Base-by-base conservation (phyloP, 75 land plant genomes). In the Azolla pinnata region DNA sequence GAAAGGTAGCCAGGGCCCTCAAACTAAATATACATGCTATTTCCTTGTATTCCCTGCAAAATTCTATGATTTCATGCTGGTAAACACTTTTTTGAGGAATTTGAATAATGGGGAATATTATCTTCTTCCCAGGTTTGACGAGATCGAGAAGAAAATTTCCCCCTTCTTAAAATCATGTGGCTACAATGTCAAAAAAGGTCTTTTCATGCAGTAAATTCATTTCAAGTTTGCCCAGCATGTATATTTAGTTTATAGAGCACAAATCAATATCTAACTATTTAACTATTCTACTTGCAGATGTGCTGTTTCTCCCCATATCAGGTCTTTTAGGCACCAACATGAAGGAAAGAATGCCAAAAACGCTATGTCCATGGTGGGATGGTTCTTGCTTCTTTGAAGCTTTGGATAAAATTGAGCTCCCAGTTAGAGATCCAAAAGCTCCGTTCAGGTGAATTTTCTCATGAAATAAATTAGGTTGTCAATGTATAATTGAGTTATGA, bases 131-230 rank as follows among this genome's bases (percentile, higher is more conserved):
- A 93, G 98, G 71, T 93, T 76, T 79, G 98, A 93, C 72, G 98
- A 93, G 38, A 88, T 93, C 54, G 87, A 85, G 54, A 80, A 82
- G 44, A 91, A 91, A 80, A 84, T 84, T 66, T 29, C 66, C 29
- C 93, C 97, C 4, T 91, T 87, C 45, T 50, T 91, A 32, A 84
- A 55, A 69, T 60, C 82, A 32, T 91, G 95, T 40, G 97, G 97
- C 23, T 91, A 91, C 68, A 87, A 91, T 76, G 73, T 81, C 19
- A 91, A 91, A 68, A 91, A 84, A 83, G 98, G 96, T 93, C 63
- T 18, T 29, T 32, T 33, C 8, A 51, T 18, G 53, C 53, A 24
- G 18, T 19, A n/a, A 24, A 9, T 51, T 18, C 9, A 18, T 19
- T 51, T 5, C 18, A 19, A 51, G 16, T 9, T 51, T 18, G 8